Base-by-base conservation (phyloP, 768 basidiomycete species). In the Pulveroboletus sp. region DNA sequence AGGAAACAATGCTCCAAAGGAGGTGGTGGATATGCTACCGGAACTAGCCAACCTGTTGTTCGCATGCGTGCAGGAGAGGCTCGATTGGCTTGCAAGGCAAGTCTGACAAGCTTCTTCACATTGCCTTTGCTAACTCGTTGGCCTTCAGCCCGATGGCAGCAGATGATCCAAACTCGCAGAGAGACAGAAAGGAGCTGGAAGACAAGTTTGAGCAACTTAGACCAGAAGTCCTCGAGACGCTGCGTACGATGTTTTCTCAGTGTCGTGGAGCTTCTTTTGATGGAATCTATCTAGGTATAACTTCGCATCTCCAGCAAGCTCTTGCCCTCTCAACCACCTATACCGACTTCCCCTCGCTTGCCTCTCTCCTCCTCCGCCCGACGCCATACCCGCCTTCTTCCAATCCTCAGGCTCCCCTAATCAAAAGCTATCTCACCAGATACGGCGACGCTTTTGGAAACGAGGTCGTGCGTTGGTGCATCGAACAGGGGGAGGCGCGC, bases 381-480 rank as follows among this genome's bases (percentile, higher is more conserved):
- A 71, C 68, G 35, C 81, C 83, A 23, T 89, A 74, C 55, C 82
- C 78, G 7, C 81, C 82, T 2, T 68, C 83, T 42, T 71, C 79
- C 34, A 89, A 88, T 58, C 83, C 86, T 1, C 74, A 86, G 57
- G 73, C 74, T 2, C 62, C 69, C 22, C 74, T 82, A 17, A 84
- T 93, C 16, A 78, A 84, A 58, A 63, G 66, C 5, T 96, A 93
- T 67, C 80, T 93, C 49, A 77, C 86, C 38, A 77, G 75, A 59
- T 95, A 86, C 69, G 81, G 85, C 43, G 83, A 91, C 29, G 82
- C 81, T 12, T 98, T 97, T 56, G 86, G 93, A 0, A 82, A 77
- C n/a, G 85, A 91, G 60, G 75, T 96, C n/a, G 94, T 89, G 62
- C 80, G 82, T 60, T 96, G 89, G 89, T 95, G 91, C 65, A 87